Evolutionary conservation across 306 rosid genomes (phyloP), one percentile per base, ranked within the genome.

Genomic region (Echinosophora koreensis): DNA sequence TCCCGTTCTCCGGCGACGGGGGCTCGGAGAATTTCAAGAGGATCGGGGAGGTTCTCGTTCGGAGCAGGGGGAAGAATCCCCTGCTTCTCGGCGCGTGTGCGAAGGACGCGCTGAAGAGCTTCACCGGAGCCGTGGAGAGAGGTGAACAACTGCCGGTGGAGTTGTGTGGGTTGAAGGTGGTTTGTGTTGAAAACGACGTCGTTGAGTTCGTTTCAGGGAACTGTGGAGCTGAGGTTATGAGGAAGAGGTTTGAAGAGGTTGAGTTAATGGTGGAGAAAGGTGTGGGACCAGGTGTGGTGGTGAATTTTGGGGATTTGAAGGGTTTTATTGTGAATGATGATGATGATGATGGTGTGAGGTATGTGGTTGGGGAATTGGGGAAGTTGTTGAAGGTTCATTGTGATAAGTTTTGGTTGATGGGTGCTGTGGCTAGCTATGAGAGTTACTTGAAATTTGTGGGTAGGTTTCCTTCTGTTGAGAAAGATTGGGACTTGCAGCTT

Each of bases 401-500:
- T 55, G 96, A 84, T 8, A 96, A 81, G 82, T 80, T 88, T 0
- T 89, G 99, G 99, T 37, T 96, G 49, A 79, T 91, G 66, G 97
- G 97, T 6, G 82, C 92, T 13, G 89, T 96, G 2, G 83, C 84
- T 0, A 96, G 87, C 75, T 89, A 92, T 49, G 99, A 93, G 60
- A 86, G 83, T 73, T 96, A 92, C 75, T 79, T 91, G 89, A 91
- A 90, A 59, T 91, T 96, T 65, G 67, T 91, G 59, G 86, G 78
- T 4, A 85, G 66, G 79, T 96, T 88, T 83, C 89, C 96, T 17
- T 82, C 84, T n/a, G 60, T 92, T 0, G 99, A 92, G 71, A 96
- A 87, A 80, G 97, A 96, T 4, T 93, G 92, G 98, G 92, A 91
- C 71, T 80, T 96, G 83, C 96, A 91, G 77, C 96, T 89, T 85